Evolutionary conservation across 805 yeast species (phyloP).

Genomic region (Kregervanrija delftensis): DNA sequence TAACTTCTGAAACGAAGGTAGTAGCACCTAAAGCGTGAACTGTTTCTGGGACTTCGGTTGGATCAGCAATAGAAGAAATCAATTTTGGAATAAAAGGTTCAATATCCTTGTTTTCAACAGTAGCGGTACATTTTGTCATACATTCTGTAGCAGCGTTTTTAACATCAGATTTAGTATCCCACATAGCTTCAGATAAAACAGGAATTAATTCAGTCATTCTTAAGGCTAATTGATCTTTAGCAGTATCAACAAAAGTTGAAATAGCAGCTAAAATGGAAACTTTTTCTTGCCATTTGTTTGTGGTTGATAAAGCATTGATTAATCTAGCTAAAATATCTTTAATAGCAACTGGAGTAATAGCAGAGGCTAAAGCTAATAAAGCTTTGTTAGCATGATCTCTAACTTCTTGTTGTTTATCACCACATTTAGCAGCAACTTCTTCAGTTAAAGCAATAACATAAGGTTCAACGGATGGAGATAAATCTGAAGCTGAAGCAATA

Average conservation of each 20-base stretch:
- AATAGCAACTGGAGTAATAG: constrained; percentile 89
- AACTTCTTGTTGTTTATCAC: constrained; percentile 81
- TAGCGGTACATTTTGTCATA: constrained; percentile 93
- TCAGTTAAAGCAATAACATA: constrained; percentile 73
- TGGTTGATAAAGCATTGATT: constrained; percentile 55
- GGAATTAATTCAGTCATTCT: constrained; percentile 99
- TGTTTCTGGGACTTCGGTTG: constrained; percentile 97
- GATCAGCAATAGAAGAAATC: constrained; percentile 94
- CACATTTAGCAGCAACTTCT: constrained; percentile 68
- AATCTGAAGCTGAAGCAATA: constrained; percentile 72
- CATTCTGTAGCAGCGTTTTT: constrained; percentile 94
- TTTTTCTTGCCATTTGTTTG: constrained; percentile 98
- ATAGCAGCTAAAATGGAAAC: constrained; percentile 81
- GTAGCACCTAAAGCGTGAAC: constrained; percentile 99
- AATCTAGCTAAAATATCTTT: constrained; percentile 84
- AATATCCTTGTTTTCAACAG: constrained; percentile 99
- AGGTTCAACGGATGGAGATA: constrained; percentile 95
- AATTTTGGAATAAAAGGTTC: constrained; percentile 98
- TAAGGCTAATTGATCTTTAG: constrained; percentile 92
- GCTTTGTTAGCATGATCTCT: constrained; percentile 72
- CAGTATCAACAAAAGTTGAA: constrained; percentile 83
- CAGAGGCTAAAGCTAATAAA: constrained; percentile 66
- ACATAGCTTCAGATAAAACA: constrained; percentile 97
- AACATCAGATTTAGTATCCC: constrained; percentile 99
- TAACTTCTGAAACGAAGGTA: constrained; percentile 98